Percentiles rank a stretch among this genome's conserved stretches.
Evolutionary conservation across 2,329 filamentous ascomycete species (phyloP).

Genomic region (Lomentospora prolificans): DNA sequence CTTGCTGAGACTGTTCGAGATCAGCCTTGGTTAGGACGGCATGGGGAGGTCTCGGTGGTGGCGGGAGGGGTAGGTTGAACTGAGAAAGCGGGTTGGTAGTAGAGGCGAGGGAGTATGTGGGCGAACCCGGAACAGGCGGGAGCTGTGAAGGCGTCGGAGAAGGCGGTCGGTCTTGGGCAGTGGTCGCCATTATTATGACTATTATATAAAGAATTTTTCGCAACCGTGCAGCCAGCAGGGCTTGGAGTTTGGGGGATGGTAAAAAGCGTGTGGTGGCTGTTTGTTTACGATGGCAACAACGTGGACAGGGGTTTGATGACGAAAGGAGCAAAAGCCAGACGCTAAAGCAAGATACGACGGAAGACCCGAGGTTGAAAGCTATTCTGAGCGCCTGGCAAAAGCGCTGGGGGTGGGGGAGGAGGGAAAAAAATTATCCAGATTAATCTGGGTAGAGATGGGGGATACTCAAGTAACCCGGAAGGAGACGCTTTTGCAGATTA

Average conservation of each 20-base stretch:
- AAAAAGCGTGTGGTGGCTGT: background rate
- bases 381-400: background rate
- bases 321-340: background rate
- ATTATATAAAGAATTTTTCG: no score
- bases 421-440: background rate
- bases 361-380: background rate
- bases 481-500: no score
- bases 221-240: no score
- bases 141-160: slow-evolving; percentile 6
- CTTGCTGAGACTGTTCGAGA: slow-evolving; percentile 50
- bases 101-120: slow-evolving; percentile 53
- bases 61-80: slow-evolving; percentile 51
- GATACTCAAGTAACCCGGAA: no score
- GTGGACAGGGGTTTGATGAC: background rate
- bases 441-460: background rate
- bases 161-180: slow-evolving; percentile 1
- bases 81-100: slow-evolving; percentile 50
- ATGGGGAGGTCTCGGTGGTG: slow-evolving; percentile 46
- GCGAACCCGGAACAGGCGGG: slow-evolving; percentile 49
- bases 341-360: background rate
- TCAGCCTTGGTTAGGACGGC: slow-evolving; percentile 54
- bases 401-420: background rate
- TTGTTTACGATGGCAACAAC: slow-evolving; percentile 1
- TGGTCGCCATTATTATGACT: background rate
- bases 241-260: no score